Percentiles rank a stretch among this genome's conserved stretches.
Conservation (phyloP, 2,329 filamentous ascomycete species). For the Monosporascus sp. region DNA sequence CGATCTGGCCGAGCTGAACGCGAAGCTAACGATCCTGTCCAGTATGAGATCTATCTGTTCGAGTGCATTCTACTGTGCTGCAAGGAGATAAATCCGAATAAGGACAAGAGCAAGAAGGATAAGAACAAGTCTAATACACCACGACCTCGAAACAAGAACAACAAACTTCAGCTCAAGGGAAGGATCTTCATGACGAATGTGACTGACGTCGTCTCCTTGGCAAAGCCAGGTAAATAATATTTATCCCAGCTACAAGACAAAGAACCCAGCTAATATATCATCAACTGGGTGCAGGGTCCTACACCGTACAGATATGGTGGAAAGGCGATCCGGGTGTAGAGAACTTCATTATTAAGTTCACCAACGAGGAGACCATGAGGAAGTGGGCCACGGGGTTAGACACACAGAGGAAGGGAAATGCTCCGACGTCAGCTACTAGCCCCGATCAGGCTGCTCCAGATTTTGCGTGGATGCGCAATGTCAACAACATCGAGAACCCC, state of each 20-base stretch:
- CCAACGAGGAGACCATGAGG: constrained; percentile 85
- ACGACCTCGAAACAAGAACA: constrained; percentile 59
- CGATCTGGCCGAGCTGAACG: constrained; percentile 1
- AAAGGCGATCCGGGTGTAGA: constrained; percentile 94
- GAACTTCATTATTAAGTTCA: constrained; percentile 91
- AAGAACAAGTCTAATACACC: constrained; percentile 51
- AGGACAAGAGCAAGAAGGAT: constrained; percentile 72
- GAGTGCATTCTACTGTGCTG: constrained; percentile 93
- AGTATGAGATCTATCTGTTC: constrained; percentile 98
- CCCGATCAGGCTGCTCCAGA: constrained; percentile 57
- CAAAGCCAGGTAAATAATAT: constrained; percentile 70
- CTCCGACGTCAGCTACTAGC: constrained; percentile 40
- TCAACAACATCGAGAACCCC: constrained; percentile 69
- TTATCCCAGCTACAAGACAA: neutral
- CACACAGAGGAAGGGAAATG: constrained; percentile 61
- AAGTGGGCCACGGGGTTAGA: constrained; percentile 85
- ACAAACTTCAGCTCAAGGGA: constrained; percentile 89
- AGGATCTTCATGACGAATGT: constrained; percentile 99
- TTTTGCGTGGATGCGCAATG: constrained; percentile 74
- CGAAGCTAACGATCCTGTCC: constrained; percentile 14
- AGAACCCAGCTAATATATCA: constrained; percentile 6
- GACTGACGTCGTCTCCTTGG: constrained; percentile 82
- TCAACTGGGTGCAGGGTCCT: constrained; percentile 57
- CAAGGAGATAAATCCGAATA: constrained; percentile 86
- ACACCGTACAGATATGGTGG: constrained; percentile 97